phyloP scores from a whole-genome alignment of 192 early-diverging fungal genomes.

The Rhizophagus sp. region DNA sequence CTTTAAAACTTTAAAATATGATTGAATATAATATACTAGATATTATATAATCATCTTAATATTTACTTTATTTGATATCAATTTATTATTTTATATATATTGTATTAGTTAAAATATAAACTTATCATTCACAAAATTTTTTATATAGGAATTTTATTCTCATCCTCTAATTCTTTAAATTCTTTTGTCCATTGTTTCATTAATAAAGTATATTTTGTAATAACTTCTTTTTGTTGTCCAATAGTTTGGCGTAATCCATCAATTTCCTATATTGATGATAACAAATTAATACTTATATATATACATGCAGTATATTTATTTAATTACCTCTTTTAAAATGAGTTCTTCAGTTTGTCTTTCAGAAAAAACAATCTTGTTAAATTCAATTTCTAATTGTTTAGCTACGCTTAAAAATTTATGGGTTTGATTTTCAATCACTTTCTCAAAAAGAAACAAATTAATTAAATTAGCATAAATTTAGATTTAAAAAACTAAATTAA shows the following conservation, averaged over 20 bases:
- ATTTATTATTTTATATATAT: too few species aligned
- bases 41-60: too few species aligned
- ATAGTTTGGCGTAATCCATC: background rate
- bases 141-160: constrained; percentile 11
- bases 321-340: background rate
- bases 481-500: too few species aligned
- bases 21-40: too few species aligned
- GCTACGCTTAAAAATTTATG: constrained; percentile 1
- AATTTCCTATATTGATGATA: constrained; percentile 1
- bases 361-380: background rate
- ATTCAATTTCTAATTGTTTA: constrained; percentile 9
- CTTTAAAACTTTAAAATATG: too few species aligned
- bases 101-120: too few species aligned
- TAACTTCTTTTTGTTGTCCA: constrained; percentile 13
- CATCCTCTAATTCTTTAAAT: constrained; percentile 8
- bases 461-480: too few species aligned
- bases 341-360: background rate
- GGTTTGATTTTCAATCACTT: background rate
- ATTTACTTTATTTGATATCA: too few species aligned
- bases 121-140: background rate
- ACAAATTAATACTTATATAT: background rate
- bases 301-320: too few species aligned
- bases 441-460: background rate
- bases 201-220: constrained; percentile 11
- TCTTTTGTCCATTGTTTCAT: constrained; percentile 13